phyloP scores from a whole-genome alignment of 805 yeast genomes.

The Sporopachydermia quercuum region DNA sequence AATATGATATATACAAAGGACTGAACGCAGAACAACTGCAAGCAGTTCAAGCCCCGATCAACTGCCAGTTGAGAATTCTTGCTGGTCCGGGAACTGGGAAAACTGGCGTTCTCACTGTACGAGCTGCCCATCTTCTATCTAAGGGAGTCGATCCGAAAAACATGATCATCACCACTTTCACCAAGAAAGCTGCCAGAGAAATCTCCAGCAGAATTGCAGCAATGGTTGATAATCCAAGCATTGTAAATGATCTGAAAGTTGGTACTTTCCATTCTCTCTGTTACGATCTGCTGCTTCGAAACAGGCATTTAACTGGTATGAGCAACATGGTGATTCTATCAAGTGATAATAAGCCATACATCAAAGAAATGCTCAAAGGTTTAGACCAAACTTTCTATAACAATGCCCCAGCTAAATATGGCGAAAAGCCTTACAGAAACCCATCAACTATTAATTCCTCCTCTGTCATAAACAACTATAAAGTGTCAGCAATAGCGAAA shows the following conservation, averaged over 20 bases:
- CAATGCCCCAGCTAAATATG: too few species aligned
- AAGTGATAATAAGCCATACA: too few species aligned
- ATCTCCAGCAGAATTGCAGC: slow-evolving; percentile 51
- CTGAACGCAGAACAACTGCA: too few species aligned
- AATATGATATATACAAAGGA: too few species aligned
- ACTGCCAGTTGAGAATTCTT: slow-evolving; percentile 35
- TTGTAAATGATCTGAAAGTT: slow-evolving; percentile 35
- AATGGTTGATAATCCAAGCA: slow-evolving; percentile 13
- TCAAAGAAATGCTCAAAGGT: too few species aligned
- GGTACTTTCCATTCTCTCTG: slow-evolving; percentile 92
- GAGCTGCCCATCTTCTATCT: slow-evolving; percentile 59
- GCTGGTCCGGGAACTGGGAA: slow-evolving; percentile 61
- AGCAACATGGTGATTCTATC: too few species aligned
- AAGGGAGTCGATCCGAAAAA: slow-evolving; percentile 40
- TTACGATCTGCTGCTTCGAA: slow-evolving; percentile 36
- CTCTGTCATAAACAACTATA: too few species aligned
- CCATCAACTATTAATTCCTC: too few species aligned
- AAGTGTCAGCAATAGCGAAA: background rate
- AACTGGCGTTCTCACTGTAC: slow-evolving; percentile 65
- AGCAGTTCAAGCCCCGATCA: too few species aligned
- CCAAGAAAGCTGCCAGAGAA: slow-evolving; percentile 84
- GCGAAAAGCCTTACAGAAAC: too few species aligned
- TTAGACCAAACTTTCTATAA: too few species aligned
- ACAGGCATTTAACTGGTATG: slow-evolving; percentile 37
- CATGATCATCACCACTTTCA: slow-evolving; percentile 80